Evolutionary conservation across 2,329 filamentous ascomycete species (phyloP).

Genomic region (Venturia oleaginea): DNA sequence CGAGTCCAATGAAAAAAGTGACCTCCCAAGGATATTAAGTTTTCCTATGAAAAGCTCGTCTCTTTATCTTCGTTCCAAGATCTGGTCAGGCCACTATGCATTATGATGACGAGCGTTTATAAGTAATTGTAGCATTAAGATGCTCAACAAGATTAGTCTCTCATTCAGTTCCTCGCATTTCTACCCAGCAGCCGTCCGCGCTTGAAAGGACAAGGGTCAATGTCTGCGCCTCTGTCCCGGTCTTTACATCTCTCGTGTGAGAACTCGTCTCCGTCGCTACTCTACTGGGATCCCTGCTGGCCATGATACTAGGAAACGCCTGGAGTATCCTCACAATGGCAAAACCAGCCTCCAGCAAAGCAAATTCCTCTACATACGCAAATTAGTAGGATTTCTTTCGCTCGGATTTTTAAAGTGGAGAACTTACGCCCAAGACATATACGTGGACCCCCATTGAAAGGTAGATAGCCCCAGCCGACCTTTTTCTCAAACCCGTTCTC

Average conservation of each 20-base stretch:
- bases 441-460: constrained; percentile 31
- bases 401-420: constrained; percentile 8
- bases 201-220: constrained; percentile 21
- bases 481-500: background rate
- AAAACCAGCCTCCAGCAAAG: constrained; percentile 42
- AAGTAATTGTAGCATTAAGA: too few species aligned
- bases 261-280: constrained; percentile 4
- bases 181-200: constrained; percentile 20
- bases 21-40: too few species aligned
- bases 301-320: constrained; percentile 14
- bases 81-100: too few species aligned
- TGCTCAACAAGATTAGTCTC: background rate
- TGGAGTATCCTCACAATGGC: constrained; percentile 23
- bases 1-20: too few species aligned
- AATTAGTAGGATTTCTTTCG: constrained; percentile 21
- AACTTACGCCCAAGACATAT: constrained; percentile 27
- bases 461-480: constrained; percentile 28
- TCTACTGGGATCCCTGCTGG: too few species aligned
- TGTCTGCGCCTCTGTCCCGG: constrained; percentile 19
- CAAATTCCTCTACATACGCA: constrained; percentile 36
- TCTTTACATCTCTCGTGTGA: constrained; percentile 17
- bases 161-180: background rate
- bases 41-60: too few species aligned
- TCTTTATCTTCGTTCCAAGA: too few species aligned
- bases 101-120: too few species aligned